phyloP scores from a whole-genome alignment of 2,329 filamentous ascomycete genomes.

The Thermoascus crustaceus region DNA sequence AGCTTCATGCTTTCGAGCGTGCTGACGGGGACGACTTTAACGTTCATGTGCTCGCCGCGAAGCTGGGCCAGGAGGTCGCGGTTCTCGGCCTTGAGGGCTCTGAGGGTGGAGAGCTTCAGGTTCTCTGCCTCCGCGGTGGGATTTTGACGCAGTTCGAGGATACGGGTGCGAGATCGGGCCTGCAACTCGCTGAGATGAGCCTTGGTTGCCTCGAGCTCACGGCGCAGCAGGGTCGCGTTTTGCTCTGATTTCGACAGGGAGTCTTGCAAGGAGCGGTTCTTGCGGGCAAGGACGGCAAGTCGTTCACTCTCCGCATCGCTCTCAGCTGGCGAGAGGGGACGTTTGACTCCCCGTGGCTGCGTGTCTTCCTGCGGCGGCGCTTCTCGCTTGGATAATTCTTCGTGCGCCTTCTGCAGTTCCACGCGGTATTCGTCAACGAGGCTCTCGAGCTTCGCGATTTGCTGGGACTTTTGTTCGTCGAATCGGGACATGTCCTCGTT shows the following conservation, averaged over 20 bases:
- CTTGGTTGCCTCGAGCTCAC: constrained; percentile 63
- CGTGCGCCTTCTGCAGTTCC: constrained; percentile 67
- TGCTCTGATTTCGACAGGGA: constrained; percentile 63
- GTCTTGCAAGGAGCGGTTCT: constrained; percentile 78
- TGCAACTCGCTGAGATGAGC: constrained; percentile 63
- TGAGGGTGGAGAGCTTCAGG: constrained; percentile 72
- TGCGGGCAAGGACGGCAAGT: constrained; percentile 74
- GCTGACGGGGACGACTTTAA: constrained; percentile 64
- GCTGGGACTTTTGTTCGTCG: constrained; percentile 64
- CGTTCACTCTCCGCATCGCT: constrained; percentile 56
- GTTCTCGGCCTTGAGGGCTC: constrained; percentile 74
- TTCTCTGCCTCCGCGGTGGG: constrained; percentile 80
- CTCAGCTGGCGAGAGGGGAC: constrained; percentile 51
- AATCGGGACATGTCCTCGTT: constrained; percentile 60
- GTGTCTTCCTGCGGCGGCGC: constrained; percentile 32
- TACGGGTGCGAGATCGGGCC: constrained; percentile 65
- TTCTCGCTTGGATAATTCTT: constrained; percentile 63
- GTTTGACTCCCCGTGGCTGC: constrained; percentile 51
- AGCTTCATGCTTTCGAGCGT: constrained; percentile 68
- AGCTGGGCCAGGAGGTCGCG: constrained; percentile 70
- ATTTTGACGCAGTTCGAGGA: constrained; percentile 83
- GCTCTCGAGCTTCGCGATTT: constrained; percentile 74
- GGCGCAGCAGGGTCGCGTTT: constrained; percentile 60
- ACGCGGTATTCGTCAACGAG: constrained; percentile 77
- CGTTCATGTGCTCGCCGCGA: constrained; percentile 37